Conservation (phyloP, 768 basidiomycete species). For the Baorangia bicolor region DNA sequence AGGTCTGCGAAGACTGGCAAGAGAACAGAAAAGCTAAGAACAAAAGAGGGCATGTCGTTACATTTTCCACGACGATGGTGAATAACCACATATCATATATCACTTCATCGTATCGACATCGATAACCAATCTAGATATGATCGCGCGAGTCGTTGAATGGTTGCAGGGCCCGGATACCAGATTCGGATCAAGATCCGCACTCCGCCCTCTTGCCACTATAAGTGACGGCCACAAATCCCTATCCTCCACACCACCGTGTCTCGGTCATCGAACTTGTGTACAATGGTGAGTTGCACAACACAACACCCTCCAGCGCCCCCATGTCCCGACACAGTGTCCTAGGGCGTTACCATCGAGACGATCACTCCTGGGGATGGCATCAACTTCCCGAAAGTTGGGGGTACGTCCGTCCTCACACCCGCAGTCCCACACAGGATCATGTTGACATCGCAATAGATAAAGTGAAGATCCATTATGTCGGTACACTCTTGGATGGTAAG, state of each 20-base stretch:
- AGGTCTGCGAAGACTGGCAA: not conserved
- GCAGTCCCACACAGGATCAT: constrained; percentile 16
- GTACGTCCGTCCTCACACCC: constrained; percentile 42
- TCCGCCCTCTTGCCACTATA: constrained; percentile 51
- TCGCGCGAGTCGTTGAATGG: constrained; percentile 11
- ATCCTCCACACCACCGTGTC: constrained; percentile 25
- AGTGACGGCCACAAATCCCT: constrained; percentile 33
- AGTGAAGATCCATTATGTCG: constrained; percentile 79
- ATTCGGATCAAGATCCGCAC: constrained; percentile 78
- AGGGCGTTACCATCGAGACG: constrained; percentile 72
- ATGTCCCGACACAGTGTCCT: constrained; percentile 3
- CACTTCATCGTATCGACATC: constrained; percentile 26
- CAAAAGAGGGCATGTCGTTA: constrained; percentile 1
- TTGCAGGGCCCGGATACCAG: constrained; percentile 24
- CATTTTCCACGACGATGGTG: constrained; percentile 5
- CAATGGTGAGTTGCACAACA: constrained; percentile 29
- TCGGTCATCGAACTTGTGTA: constrained; percentile 28
- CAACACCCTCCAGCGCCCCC: not conserved
- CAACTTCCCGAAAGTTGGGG: constrained; percentile 67
- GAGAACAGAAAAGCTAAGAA: not conserved
- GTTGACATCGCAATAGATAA: constrained; percentile 46
- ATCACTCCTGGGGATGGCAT: constrained; percentile 60
- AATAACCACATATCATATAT: constrained; percentile 16
- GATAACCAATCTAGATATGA: constrained; percentile 27
- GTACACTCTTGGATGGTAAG: constrained; percentile 60